These are phyloP conservation scores for Populus simonii DNA, from an alignment of 345 rosid species.

Conservation along the genomic window DNA sequence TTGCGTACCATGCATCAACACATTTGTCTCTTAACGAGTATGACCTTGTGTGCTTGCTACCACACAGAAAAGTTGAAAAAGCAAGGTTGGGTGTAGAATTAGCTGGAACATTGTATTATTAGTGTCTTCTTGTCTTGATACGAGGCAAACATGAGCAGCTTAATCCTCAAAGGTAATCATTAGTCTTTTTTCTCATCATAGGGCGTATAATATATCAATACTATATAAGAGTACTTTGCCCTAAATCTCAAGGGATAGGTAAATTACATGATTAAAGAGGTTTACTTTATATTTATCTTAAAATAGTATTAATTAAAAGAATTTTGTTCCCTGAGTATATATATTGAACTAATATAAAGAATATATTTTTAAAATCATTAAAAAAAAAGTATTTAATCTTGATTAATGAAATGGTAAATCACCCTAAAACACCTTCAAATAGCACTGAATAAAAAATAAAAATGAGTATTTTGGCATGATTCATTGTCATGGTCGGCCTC, in stretches of 20 bases:
- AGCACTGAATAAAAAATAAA: background rate
- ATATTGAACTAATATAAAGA: no score
- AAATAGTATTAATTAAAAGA: no score
- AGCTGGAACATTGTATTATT: background rate
- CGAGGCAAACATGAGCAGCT: background rate
- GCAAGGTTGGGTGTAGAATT: conserved; percentile 10
- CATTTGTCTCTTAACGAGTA: background rate
- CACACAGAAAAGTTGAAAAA: background rate
- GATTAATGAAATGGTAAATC: no score
- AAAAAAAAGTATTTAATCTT: no score
- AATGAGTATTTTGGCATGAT: background rate
- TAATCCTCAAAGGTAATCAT: background rate
- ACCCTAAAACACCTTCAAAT: background rate
- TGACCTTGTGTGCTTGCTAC: background rate
- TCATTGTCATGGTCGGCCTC: background rate
- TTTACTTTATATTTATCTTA: no score
- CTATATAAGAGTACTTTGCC: no score
- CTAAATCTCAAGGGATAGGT: no score
- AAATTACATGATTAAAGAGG: no score
- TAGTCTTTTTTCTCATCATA: background rate
- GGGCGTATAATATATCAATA: background rate
- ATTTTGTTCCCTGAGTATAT: no score
- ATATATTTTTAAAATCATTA: no score
- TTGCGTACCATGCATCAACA: background rate
- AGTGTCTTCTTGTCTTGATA: conserved; percentile 32